Percentiles rank a stretch among this genome's conserved stretches.
These are phyloP conservation scores for Lactarius vividus DNA, from an alignment of 768 basidiomycete genomes.

Conservation along the genomic window DNA sequence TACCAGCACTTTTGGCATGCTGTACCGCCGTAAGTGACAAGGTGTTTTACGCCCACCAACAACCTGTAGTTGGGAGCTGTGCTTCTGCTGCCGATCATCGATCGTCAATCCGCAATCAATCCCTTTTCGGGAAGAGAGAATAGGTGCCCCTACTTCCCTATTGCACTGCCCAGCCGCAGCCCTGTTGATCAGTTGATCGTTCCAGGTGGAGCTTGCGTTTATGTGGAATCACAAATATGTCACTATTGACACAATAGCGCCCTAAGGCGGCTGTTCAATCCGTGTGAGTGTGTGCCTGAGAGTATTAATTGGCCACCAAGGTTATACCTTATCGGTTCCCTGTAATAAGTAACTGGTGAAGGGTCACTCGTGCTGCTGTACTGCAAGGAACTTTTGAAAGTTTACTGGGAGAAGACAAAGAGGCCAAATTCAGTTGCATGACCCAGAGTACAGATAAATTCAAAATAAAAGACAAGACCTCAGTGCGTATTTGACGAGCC, in stretches of 20 bases:
- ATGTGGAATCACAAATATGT: background rate
- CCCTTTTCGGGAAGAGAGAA: background rate
- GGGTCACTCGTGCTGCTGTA: background rate
- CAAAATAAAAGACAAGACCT: background rate
- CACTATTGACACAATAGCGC: too few species aligned
- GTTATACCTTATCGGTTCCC: too few species aligned
- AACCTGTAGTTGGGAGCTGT: background rate
- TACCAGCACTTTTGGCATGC: background rate
- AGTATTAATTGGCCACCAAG: background rate
- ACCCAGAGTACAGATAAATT: background rate
- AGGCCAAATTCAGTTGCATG: too few species aligned
- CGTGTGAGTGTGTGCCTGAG: background rate
- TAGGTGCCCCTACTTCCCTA: background rate
- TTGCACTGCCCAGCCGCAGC: background rate
- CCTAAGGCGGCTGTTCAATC: background rate
- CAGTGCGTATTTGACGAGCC: background rate
- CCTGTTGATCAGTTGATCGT: background rate
- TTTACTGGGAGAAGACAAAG: too few species aligned
- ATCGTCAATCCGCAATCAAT: background rate
- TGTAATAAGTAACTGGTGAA: background rate
- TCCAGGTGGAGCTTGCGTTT: background rate
- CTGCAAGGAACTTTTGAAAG: background rate
- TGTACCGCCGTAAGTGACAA: background rate
- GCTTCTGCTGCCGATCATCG: background rate
- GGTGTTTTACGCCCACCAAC: background rate